A percentile compares a stretch with the other conserved stretches of the same genome.
These are phyloP conservation scores for Xerocomus alliaceus DNA, from an alignment of 1,284 basidiomycete species.

Conservation along the genomic window DNA sequence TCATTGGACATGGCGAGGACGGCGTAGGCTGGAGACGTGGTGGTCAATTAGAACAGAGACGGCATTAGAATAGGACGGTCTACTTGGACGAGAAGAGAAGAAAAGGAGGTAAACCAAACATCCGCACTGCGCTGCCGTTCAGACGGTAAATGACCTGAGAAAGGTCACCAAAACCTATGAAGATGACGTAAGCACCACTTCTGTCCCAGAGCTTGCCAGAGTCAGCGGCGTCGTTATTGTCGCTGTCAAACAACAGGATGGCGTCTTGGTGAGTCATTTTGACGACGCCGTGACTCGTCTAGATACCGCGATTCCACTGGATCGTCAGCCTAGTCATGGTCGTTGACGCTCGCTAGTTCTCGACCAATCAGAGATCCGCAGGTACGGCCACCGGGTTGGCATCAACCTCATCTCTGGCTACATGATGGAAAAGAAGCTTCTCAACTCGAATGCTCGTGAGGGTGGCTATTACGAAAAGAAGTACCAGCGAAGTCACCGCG, in stretches of 20 bases:
- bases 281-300: background rate
- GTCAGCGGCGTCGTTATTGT: slow-evolving; percentile 7
- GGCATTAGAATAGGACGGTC: slow-evolving; percentile 40
- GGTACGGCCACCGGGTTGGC: too few relatives aligned
- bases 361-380: slow-evolving; percentile 5
- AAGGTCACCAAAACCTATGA: slow-evolving; percentile 17
- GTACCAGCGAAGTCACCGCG: background rate
- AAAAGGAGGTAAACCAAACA: slow-evolving; percentile 30
- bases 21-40: slow-evolving; percentile 10
- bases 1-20: slow-evolving; percentile 54
- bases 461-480: slow-evolving; percentile 7
- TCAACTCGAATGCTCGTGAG: too few relatives aligned
- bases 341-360: too few relatives aligned
- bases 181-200: slow-evolving; percentile 32
- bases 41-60: slow-evolving; percentile 32
- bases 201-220: slow-evolving; percentile 24
- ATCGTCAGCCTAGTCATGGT: background rate
- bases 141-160: slow-evolving; percentile 23
- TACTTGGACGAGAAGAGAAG: slow-evolving; percentile 47
- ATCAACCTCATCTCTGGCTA: too few relatives aligned
- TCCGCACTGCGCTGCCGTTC: slow-evolving; percentile 26
- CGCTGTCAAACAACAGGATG: slow-evolving; percentile 3
- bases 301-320: slow-evolving; percentile 9
- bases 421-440: too few relatives aligned
- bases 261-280: slow-evolving; percentile 9